Percentiles rank a stretch among this genome's conserved stretches.
phyloP scores from a whole-genome alignment of 768 basidiomycete genomes.

The Crepidotus variabilis region DNA sequence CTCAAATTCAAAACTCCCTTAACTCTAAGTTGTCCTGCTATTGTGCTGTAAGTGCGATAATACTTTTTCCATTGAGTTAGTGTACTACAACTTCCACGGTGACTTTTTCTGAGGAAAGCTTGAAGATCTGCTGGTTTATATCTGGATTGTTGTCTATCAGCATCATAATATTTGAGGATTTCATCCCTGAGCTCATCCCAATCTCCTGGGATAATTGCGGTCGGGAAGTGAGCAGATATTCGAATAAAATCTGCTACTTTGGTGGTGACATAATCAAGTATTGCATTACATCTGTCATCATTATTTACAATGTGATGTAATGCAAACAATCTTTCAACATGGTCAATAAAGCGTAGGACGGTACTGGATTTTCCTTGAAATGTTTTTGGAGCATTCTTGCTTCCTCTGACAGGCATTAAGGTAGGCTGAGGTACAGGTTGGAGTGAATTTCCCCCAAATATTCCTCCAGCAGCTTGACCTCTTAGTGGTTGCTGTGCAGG shows the following conservation, averaged over 20 bases:
- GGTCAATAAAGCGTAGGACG: neutral
- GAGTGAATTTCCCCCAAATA: too few species aligned
- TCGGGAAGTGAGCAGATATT: neutral
- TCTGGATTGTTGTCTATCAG: neutral
- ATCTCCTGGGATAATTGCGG: neutral
- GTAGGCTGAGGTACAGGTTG: neutral
- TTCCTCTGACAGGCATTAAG: slow-evolving; percentile 1
- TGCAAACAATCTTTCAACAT: neutral
- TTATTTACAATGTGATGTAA: neutral
- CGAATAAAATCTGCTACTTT: neutral
- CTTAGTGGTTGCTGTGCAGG: too few species aligned
- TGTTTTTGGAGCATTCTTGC: neutral
- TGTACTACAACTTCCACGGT: neutral
- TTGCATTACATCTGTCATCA: neutral
- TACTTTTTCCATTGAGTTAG: neutral
- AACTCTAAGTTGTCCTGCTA: neutral
- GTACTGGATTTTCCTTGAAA: neutral
- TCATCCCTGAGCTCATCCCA: neutral
- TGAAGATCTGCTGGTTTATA: neutral
- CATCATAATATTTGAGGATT: neutral
- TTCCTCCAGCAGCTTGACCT: too few species aligned
- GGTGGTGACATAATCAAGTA: neutral
- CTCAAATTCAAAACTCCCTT: neutral
- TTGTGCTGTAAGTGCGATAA: neutral
- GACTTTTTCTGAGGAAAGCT: neutral